Evolutionary conservation across 2,329 filamentous ascomycete species (phyloP), one percentile per base, ranked within the genome.

Genomic region (Fusarium algeriense): DNA sequence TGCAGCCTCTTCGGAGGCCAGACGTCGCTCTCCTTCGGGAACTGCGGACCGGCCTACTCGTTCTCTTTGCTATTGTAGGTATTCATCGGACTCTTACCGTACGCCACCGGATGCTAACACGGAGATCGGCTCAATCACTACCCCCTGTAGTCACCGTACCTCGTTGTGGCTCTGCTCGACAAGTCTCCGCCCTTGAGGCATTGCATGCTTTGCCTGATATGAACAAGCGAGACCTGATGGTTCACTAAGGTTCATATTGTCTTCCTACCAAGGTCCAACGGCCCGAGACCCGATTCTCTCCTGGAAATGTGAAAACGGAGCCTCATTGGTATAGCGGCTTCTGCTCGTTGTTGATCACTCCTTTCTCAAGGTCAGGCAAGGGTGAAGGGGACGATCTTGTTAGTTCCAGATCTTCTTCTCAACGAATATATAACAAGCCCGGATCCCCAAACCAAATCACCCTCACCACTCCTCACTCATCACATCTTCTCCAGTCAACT

Each of bases 1-100:
- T 59, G 64, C 70, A 64, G 56, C 69, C 66, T 67, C 61, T 63
- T 67, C 66, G 61, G 70, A 73, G 50, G 50, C 43, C 58, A 64
- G 35, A 20, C 26, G 17, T 59, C 45, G 37, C 28, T 54, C 50
- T 50, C 44, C 48, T 60, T 60, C 62, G 67, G 70, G 59, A 67
- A 73, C 38, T 52, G 46, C 70, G 70, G 70, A 69, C 70, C 70
- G 70, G 41, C 23, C 48, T 55, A 38, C 41, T 68, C 13, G 41
- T 45, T 28, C 34, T 58, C 14, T 56, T 41, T 41, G 34, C 32
- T 59, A 34, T 37, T 46, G 41, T 49, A 56, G 54, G 46, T 52
- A 60, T 23, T 35, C 40, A 46, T 53, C 38, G 45, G 40, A 37
- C 53, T 50, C 58, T 48, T 58, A 28, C 62, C 37, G 28, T 40